Base-by-base conservation (phyloP, 2,329 filamentous ascomycete species). In the Talaromyces rugulosus region DNA sequence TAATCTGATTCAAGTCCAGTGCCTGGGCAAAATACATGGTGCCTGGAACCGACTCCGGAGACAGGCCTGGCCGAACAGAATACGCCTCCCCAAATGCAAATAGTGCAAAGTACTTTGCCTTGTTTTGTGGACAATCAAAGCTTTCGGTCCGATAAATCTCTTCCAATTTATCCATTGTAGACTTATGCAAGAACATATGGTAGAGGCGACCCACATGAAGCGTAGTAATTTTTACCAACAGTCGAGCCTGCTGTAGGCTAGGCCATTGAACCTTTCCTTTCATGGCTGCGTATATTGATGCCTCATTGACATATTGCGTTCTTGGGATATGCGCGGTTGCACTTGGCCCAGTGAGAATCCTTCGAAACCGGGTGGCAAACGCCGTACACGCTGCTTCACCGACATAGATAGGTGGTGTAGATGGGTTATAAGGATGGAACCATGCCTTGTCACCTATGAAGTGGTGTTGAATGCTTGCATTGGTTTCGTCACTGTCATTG, bases 61-160 rank as follows among this genome's bases (percentile, higher is more conserved):
- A 67, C 60, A 73, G 66, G 62, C 74, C 62, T 1, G 75, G 73
- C 1, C 77, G 67, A 56, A 77, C 76, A 0, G 78, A 78, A 61
- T 81, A 81, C 2, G 78, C 77, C 56, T 81, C 77, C 0, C 79
- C 79, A 47, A 81, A 70, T 0, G 77, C 77, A 69, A 81, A 80
- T 8, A 81, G 64, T 0, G 75, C 74, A 51, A 78, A 81, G 50
- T 80, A 78, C 51, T 80, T 80, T 67, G 77, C 80, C 11, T 79
- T 66, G 68, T 76, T 78, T 57, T 75, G 16, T 47, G 72, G 47
- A 67, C 63, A 69, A 28, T 72, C 67, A 57, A 75, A 75, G 23
- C 69, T 66, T 4, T 64, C 68, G 3, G 65, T 72, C 51, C 69
- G 75, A 67, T 66, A 75, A n/a, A 75, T 75, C 62, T 67, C 77